Evolutionary conservation across 176 grass and related monocot species (phyloP).

Genomic region (Zoysia pacifica): DNA sequence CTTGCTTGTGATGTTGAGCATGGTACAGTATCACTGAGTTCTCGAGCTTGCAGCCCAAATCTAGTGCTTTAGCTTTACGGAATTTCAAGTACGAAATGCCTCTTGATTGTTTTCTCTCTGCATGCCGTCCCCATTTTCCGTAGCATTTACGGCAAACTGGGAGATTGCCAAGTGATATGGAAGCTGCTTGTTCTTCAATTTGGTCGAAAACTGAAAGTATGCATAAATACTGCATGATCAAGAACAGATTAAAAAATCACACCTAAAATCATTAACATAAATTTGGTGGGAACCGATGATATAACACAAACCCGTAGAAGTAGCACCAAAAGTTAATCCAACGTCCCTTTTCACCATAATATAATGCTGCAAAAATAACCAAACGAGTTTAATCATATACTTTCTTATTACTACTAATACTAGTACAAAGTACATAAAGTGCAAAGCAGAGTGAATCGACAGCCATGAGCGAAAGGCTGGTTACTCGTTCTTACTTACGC

Average conservation of each 20-base stretch:
- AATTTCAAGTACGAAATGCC: too few species aligned
- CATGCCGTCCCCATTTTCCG: too few species aligned
- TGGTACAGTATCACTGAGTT: too few species aligned
- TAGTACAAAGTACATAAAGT: background rate
- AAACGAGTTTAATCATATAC: background rate
- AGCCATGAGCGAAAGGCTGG: background rate
- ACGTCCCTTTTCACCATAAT: background rate
- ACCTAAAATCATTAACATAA: background rate
- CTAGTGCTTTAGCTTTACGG: too few species aligned
- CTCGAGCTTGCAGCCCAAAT: too few species aligned
- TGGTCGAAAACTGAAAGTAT: background rate
- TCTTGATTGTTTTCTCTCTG: too few species aligned
- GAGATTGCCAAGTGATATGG: background rate
- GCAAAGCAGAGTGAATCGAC: background rate
- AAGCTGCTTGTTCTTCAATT: background rate
- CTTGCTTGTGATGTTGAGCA: too few species aligned
- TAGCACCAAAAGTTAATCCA: background rate
- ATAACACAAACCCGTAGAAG: background rate
- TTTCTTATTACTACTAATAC: background rate
- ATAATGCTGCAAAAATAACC: background rate
- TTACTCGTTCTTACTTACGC: background rate
- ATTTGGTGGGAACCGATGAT: background rate
- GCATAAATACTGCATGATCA: background rate
- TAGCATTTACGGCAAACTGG: background rate
- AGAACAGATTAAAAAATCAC: background rate